These are phyloP conservation scores for Arabidopsis lyrata DNA, from an alignment of 441 rosid species.

Conservation along the genomic window DNA sequence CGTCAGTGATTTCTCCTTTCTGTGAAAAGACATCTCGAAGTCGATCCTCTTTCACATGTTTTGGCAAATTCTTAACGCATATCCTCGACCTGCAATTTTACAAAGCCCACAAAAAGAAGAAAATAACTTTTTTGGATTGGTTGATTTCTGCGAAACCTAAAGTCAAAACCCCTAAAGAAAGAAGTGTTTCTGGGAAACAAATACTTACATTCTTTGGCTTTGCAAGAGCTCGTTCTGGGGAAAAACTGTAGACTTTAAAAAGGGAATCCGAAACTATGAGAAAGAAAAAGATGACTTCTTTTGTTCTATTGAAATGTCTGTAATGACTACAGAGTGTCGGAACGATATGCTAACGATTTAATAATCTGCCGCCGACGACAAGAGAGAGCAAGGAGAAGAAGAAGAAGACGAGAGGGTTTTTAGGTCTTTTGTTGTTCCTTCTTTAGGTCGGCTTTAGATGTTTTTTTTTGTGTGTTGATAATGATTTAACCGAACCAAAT, in stretches of 20 bases:
- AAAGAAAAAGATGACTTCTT: neutral
- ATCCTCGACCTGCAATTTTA: slow-evolving; percentile 73
- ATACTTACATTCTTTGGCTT: slow-evolving; percentile 36
- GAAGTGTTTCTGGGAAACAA: neutral
- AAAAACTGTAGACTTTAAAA: neutral
- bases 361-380: slow-evolving; percentile 34
- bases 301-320: neutral
- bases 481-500: neutral
- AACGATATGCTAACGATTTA: neutral
- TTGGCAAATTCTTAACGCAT: slow-evolving; percentile 80
- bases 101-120: neutral
- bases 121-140: slow-evolving; percentile 2
- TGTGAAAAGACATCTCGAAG: slow-evolving; percentile 71
- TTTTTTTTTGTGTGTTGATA: neutral
- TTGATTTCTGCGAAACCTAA: neutral
- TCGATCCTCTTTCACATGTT: slow-evolving; percentile 64
- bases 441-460: slow-evolving; percentile 34
- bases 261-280: neutral
- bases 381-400: neutral
- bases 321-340: neutral
- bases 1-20: slow-evolving; percentile 88
- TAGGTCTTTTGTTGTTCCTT: slow-evolving; percentile 21
- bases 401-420: slow-evolving; percentile 24
- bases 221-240: slow-evolving; percentile 17
- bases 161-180: neutral